Evolutionary conservation across 1,284 basidiomycete genomes (phyloP).

Genomic region (Ganoderma sinense): DNA sequence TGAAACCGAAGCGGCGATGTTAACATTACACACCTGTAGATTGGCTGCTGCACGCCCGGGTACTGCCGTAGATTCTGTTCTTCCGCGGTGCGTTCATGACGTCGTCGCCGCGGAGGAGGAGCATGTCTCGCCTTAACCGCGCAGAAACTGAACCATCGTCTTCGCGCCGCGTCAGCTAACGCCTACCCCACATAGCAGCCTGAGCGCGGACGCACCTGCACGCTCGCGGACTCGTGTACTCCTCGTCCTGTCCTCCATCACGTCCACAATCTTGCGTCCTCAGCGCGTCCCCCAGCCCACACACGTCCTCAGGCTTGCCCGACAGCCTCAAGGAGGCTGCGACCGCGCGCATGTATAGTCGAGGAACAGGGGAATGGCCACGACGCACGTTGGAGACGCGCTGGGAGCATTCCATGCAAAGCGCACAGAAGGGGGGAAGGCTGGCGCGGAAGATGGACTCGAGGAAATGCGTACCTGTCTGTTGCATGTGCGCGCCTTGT

Average conservation of each 20-base stretch:
- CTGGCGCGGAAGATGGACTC: no score
- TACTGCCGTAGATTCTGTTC: slow-evolving; percentile 41
- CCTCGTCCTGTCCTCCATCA: neutral
- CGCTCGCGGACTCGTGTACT: neutral
- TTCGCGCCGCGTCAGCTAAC: neutral
- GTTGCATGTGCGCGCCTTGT: neutral
- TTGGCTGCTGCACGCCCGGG: neutral
- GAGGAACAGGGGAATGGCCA: no score
- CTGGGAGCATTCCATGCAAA: neutral
- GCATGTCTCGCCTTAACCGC: slow-evolving; percentile 55
- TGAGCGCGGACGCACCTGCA: neutral
- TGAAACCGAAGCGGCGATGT: neutral
- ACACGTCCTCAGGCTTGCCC: neutral
- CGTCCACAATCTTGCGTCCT: neutral
- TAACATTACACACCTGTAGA: no score
- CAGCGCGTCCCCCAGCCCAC: neutral
- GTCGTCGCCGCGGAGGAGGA: slow-evolving; percentile 93
- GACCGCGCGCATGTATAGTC: neutral
- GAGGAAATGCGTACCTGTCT: neutral
- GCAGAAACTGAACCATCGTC: slow-evolving; percentile 77
- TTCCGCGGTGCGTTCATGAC: slow-evolving; percentile 89
- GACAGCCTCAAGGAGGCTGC: neutral
- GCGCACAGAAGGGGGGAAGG: neutral
- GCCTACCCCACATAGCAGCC: neutral
- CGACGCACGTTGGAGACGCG: neutral